Base-by-base conservation (phyloP, 345 rosid genomes). In the Linum tenue region DNA sequence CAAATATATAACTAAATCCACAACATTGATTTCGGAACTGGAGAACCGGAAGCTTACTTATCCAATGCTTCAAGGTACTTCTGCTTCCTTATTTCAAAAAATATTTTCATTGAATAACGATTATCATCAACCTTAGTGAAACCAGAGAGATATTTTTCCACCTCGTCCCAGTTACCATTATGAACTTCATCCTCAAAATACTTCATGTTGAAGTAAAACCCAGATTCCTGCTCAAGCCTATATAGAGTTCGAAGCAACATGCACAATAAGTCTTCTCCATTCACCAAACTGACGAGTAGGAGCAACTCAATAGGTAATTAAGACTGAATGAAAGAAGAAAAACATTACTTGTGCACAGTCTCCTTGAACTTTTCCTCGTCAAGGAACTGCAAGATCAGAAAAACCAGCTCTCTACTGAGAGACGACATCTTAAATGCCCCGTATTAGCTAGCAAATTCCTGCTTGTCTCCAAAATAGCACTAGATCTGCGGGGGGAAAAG, bases 181-280 rank as follows among this genome's bases (percentile, higher is more conserved):
- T 86, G 97, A 65, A 94, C 99, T 80, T 90, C 97, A 71, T 94
- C 99, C 84, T 94, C 99, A 66, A 94, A 94, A 85, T 94, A 83
- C 80, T 88, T 94, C 95, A 88, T 86, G 75, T 90, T 94, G 75
- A 94, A 94, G 96, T 84, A 94, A 83, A 94, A 94, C 38, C 99
- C 99, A 77, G 99, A 90, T 78, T 94, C 97, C 84, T 90, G 97
- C 68, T 94, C 99, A 73, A 94, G 96, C 84, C 99, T 94, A 79
- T 42, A 67, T 59, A 67, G 50, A 66, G 65, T 50, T 71, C 70
- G 51, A 74, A 69, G 39, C 41, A 63, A 67, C 41, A 65, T 75
- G 62, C 55, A 38, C 55, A 57, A 31, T 39, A 51, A 55, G 67
- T 36, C 11, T 43, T 65, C 39, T 22, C 31, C 31, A 22, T 22